Evolutionary conservation across 2,329 filamentous ascomycete genomes (phyloP).

Genomic region (Pseudogymnoascus sp.): DNA sequence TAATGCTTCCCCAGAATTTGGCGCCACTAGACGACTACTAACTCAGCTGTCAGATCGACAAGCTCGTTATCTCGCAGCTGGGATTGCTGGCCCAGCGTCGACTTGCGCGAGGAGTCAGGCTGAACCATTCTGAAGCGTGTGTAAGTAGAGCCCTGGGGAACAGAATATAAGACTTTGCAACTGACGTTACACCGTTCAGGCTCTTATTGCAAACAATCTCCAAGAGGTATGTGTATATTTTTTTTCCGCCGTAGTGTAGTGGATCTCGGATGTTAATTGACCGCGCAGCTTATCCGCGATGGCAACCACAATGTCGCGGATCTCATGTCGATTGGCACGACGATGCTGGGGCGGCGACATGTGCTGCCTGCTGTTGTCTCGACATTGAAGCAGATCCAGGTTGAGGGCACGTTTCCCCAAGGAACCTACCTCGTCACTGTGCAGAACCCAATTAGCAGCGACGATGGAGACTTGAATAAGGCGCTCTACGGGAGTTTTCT

Average conservation of each 20-base stretch:
- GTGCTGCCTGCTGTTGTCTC: conserved; percentile 74
- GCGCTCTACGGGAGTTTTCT: conserved; percentile 89
- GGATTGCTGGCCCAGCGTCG: conserved; percentile 80
- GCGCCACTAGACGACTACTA: background rate
- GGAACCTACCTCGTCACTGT: conserved; percentile 94
- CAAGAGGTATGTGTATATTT: conserved; percentile 55
- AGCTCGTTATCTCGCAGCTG: conserved; percentile 85
- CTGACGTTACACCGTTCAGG: conserved; percentile 34
- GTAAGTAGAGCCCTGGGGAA: conserved; percentile 37
- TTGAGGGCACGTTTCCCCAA: conserved; percentile 85
- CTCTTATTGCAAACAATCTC: conserved; percentile 77
- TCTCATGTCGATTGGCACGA: conserved; percentile 84
- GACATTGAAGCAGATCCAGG: conserved; percentile 76
- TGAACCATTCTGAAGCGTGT: conserved; percentile 85
- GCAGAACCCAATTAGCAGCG: conserved; percentile 76
- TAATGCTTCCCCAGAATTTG: conserved; percentile 9
- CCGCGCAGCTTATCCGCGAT: conserved; percentile 78
- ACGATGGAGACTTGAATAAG: conserved; percentile 78
- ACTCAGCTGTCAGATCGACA: conserved; percentile 66
- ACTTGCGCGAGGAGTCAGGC: conserved; percentile 74
- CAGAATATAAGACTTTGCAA: conserved; percentile 1
- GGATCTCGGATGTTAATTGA: conserved; percentile 1
- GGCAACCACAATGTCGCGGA: conserved; percentile 85
- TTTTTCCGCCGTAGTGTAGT: conserved; percentile 8
- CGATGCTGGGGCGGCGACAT: conserved; percentile 88